Base-by-base conservation (phyloP, 2,329 filamentous ascomycete species). In the Fusarium pseudocircinatum region DNA sequence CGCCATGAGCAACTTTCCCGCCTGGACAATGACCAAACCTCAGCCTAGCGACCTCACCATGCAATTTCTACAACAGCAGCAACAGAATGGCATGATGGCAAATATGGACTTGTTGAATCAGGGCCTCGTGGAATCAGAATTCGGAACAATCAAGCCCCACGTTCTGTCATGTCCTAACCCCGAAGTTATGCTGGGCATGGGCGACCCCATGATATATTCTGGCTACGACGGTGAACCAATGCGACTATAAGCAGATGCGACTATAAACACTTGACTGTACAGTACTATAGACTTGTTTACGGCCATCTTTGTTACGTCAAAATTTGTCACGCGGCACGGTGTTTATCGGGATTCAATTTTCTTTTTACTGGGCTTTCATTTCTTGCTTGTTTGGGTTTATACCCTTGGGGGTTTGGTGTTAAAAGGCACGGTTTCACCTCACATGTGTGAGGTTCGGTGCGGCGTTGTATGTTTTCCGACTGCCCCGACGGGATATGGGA, bases 161-260 rank as follows among this genome's bases (percentile, higher is more conserved):
- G 83, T 87, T 49, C 81, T 89, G 47, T 85, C 85, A 42, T 86
- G 86, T 73, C 81, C 85, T 46, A 87, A 88, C 59, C 83, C 86
- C 2, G 87, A 88, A 49, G 85, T 87, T 13, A 90, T 90, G 87
- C 83, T 89, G 78, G 86, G 87, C 24, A 85, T 88, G 76, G 85
- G 84, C 24, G 88, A 90, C 69, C 87, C 88, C 2, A 89, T 89
- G 87, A 89, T 90, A 63, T 90, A 86, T 74, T 82, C 85, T 7
- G 85, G 86, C 49, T 88, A 85, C 75, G 86, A 87, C 64, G 82
- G 81, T 63, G 85, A 87, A 54, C 69, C 79, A 26, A 80, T 86
- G 77, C 78, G 83, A 68, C 77, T 86, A 50, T 86, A 47, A 53
- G 53, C 49, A 26, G 36, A 63, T 57, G 20, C 14, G 39, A 46